Base-by-base conservation (phyloP, 2,329 filamentous ascomycete genomes). In the Aureobasidium melanogenum region DNA sequence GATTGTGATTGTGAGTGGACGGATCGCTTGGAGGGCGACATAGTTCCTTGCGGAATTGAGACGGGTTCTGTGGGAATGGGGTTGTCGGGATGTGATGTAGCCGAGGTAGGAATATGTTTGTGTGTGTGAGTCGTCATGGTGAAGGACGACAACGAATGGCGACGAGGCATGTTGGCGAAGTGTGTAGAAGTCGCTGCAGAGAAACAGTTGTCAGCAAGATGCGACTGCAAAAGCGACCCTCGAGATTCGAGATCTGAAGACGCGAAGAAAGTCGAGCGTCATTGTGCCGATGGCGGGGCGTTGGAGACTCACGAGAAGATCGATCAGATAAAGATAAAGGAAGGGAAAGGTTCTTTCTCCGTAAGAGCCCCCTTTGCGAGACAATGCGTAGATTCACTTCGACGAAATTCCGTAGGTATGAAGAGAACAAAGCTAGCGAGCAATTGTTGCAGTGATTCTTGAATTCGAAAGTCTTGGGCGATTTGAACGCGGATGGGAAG, bases 21-120 rank as follows among this genome's bases (percentile, higher is more conserved):
- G n/a, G 57, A 48, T 30, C 46, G 43, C 28, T 62, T 62, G 22
- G 52, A 57, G 4, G 56, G 39, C 39, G 61, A 48, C 51, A 47
- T 47, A n/a, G 51, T 60, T 34, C 50, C n/a, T 19, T 26, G 50
- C 36, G 60, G 57, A 7, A 70, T 65, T 19, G 63, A 56, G 43
- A 66, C 64, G 4, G 78, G 77, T 64, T 79, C 76, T 43, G 64
- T 67, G 46, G 78, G 77, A 19, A 79, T 76, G 1, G 77, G 76
- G 64, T 79, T 74, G 67, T 76, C 64, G 0, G 77, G 77, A 64
- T 79, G 76, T 48, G 77, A 78, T 47, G 76, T 78, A 3, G 72
- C 66, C 41, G 71, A 73, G 61, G 71, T 70, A 34, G 77, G 77
- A 36, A 79, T 73, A 62, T 66, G 69, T 56, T 67, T 70, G 56